phyloP scores from a whole-genome alignment of 306 rosid species.

The Hippophae gyantsensis region DNA sequence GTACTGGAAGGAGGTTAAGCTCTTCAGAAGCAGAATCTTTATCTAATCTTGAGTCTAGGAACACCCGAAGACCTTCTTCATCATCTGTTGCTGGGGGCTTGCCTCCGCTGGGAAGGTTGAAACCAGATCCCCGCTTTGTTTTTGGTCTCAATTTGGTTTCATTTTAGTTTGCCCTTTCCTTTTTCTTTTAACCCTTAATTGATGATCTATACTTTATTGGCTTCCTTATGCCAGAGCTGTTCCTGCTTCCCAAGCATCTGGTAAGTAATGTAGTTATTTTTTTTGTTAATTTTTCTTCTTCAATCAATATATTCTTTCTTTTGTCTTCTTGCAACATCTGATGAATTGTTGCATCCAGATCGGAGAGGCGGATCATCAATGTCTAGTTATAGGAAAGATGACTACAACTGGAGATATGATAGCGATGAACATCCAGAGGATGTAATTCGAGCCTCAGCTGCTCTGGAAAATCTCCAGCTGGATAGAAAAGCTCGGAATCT shows the following conservation, averaged over 20 bases:
- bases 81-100: constrained; percentile 93
- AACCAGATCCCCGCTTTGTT: constrained; percentile 11
- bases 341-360: constrained; percentile 52
- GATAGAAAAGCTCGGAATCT: constrained; percentile 97
- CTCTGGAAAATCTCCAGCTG: constrained; percentile 89
- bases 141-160: constrained; percentile 1
- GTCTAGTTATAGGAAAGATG: constrained; percentile 82
- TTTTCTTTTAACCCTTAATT: constrained; percentile 9
- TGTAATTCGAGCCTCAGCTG: constrained; percentile 73
- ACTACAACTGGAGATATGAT: constrained; percentile 90
- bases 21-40: constrained; percentile 63
- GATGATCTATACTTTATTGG: constrained; percentile 19
- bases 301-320: constrained; percentile 19
- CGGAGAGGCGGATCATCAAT: constrained; percentile 88
- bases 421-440: constrained; percentile 76
- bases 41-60: constrained; percentile 65
- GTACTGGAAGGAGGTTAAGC: constrained; percentile 67
- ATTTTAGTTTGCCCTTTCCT: neutral
- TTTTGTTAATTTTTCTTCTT: constrained; percentile 9
- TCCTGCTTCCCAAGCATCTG: constrained; percentile 77
- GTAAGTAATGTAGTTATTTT: constrained; percentile 44
- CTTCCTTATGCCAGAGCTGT: constrained; percentile 53
- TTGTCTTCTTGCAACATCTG: constrained; percentile 17
- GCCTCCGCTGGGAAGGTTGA: constrained; percentile 97
- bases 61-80: constrained; percentile 74